phyloP scores from a whole-genome alignment of 805 yeast genomes.

The Metschnikowia aberdeeniae region DNA sequence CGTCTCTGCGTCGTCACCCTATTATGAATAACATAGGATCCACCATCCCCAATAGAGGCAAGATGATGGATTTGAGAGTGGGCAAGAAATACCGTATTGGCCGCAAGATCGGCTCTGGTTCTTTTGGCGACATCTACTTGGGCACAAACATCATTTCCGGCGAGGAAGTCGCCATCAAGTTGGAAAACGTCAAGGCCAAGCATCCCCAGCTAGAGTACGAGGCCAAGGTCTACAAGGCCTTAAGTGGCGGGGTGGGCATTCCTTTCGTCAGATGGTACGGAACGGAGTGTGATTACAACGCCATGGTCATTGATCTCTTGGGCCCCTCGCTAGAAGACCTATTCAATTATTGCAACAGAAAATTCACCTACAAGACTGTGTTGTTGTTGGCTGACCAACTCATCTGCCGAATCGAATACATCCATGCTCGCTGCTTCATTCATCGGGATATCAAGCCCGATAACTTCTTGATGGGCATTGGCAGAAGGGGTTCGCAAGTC shows the following conservation, averaged over 20 bases:
- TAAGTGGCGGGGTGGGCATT: conserved; percentile 95
- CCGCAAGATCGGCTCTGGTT: conserved; percentile 93
- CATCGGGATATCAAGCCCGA: conserved; percentile 84
- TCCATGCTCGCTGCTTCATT: conserved; percentile 90
- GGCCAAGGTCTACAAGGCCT: conserved; percentile 89
- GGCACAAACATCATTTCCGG: conserved; percentile 93
- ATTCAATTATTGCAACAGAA: conserved; percentile 92
- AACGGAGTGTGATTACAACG: conserved; percentile 92
- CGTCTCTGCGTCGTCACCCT: not conserved
- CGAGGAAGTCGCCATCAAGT: conserved; percentile 95
- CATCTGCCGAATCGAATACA: conserved; percentile 88
- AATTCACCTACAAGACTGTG: conserved; percentile 90
- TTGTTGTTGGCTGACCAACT: conserved; percentile 90
- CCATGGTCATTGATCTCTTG: conserved; percentile 91
- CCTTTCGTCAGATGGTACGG: conserved; percentile 98
- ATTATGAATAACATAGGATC: conserved; percentile 16
- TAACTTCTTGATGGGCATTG: conserved; percentile 83
- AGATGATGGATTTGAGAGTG: conserved; percentile 64
- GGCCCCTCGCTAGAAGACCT: conserved; percentile 95
- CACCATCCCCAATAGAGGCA: conserved; percentile 13
- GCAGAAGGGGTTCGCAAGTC: conserved; percentile 91
- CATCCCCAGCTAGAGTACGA: conserved; percentile 98
- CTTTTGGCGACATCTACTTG: conserved; percentile 94
- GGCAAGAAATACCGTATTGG: conserved; percentile 94
- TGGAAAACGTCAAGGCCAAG: conserved; percentile 84